Evolutionary conservation across 192 early-diverging fungal genomes (phyloP), one percentile per base, ranked within the genome.

Genomic region (Spinellus fusiger): DNA sequence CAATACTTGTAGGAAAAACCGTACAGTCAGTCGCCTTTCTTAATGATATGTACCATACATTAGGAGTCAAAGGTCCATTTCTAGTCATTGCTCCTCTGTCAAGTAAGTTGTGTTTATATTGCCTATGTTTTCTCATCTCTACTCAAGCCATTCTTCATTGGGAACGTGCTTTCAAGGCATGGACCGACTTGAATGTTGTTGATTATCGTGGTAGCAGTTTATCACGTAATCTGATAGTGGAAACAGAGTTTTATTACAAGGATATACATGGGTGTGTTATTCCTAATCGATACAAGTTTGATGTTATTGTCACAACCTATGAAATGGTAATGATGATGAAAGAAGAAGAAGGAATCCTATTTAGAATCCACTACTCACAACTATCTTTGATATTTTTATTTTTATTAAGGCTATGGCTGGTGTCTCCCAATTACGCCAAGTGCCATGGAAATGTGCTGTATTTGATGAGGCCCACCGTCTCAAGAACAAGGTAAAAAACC

Each of bases 381-480:
- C n/a, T n/a, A n/a, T 28, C 79, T 80, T 40, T 44, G 10, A 44
- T 37, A 37, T 37, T 37, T 18, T 12, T 44, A 44, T 12, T 61
- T 65, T 38, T 31, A 5, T 44, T 38, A 48, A 77, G 75, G 76
- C 76, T 31, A 70, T 75, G 47, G 77, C 82, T 23, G 75, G 79
- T 26, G 86, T 86, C 26, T 50, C 84, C 1, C 83, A 90, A 49
- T 74, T 93, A 7, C 73, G 79, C 29, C 79, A 84, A n/a, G 82
- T 93, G 33, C 71, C 65, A 6, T 93, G 90, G 90, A 66, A 80
- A 26, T 81, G 75, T 18, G 82, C 77, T 46, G 76, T 92, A n/a
- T 77, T 94, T 18, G 92, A 94, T 64, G 92, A 94, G 64, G 92
- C 89, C 3, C 92, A 94, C 65, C 73, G 85, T n/a, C 66, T 94